Base-by-base conservation (phyloP, 2,329 filamentous ascomycete genomes). In the Cladorrhinum sp. region DNA sequence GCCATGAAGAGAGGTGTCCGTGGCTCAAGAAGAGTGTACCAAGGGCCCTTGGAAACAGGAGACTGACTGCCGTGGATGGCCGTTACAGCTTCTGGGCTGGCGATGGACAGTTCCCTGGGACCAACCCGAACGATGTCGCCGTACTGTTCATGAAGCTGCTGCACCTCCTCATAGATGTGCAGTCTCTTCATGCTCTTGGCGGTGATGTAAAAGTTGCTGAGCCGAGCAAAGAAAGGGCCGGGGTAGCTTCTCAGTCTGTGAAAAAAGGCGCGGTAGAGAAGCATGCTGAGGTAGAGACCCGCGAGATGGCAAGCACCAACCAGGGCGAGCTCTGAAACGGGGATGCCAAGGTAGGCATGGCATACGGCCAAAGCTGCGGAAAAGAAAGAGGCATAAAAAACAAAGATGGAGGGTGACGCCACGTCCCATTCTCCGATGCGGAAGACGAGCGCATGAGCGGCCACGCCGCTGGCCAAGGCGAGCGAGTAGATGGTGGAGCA, bases 31-130 rank as follows among this genome's bases (percentile, higher is more conserved):
- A 74, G 64, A 0, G 70, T 69, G 60, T 75, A 76, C 70, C 70
- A 75, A 0, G 71, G 70, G 0, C 72, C 71, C 48, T 74, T 75
- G 58, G 52, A 61, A 41, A 69, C 72, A 2, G 67, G 70, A 5
- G 65, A 73, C 27, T 66, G 64, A 53, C 67, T 67, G 7, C 68
- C 66, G 57, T 74, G 68, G 18, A 75, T 68, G 8, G 62, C 62
- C 18, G 65, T 59, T 16, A 74, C 66, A 1, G 71, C 68, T 2
- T 68, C 64, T 1, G 69, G 69, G 23, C 70, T 65, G 45, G 66
- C 66, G 23, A 75, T 69, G 13, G 72, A 75, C 2, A 75, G 36
- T 41, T 74, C 73, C 1, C 65, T 68, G 1, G 72, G 72, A 2
- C 59, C 71, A 64, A 59, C 52, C n/a, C 61, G 51, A 10, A 66